A percentile compares a stretch with the other conserved stretches of the same genome.
Evolutionary conservation across 208 protist species (phyloP).

Genomic region (Leishmania arabica): DNA sequence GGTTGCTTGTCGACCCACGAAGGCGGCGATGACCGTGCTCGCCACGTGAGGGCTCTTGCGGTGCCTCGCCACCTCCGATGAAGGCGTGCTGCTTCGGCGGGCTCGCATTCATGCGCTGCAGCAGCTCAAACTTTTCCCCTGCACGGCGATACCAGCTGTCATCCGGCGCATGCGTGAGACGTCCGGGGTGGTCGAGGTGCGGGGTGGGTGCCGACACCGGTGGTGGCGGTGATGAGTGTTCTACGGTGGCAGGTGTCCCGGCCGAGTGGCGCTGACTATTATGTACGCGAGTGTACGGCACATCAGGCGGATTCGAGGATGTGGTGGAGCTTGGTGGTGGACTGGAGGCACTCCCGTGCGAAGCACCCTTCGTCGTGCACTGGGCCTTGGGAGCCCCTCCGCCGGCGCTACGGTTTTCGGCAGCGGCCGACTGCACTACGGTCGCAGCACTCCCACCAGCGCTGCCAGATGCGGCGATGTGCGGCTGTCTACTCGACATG

Average conservation of each 20-base stretch:
- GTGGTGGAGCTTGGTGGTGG: not conserved
- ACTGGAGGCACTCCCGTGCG: not conserved
- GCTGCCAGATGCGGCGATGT: not conserved
- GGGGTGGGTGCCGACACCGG: not conserved
- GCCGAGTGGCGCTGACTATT: constrained; percentile 8
- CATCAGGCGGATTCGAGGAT: constrained; percentile 10
- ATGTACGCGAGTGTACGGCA: constrained; percentile 10
- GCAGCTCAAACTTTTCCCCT: constrained; percentile 65
- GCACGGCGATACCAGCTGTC: constrained; percentile 56
- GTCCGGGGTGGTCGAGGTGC: constrained; percentile 13
- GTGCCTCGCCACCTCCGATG: constrained; percentile 9
- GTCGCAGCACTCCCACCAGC: not conserved
- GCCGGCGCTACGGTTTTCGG: not conserved
- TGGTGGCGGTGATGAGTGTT: constrained; percentile 3
- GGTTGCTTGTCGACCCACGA: constrained; percentile 6
- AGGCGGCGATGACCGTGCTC: constrained; percentile 6
- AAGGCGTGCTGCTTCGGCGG: constrained; percentile 17
- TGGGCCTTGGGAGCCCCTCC: not conserved
- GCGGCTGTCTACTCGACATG: not conserved
- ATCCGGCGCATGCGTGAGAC: constrained; percentile 6
- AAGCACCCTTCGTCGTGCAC: not conserved
- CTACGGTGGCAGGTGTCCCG: not conserved
- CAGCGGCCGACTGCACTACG: not conserved
- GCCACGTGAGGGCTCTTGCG: not conserved
- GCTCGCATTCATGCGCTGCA: constrained; percentile 63